Percentiles rank a stretch among this genome's conserved stretches.
Conservation (phyloP, 1,284 basidiomycete species). For the Cryptococcus sp. region DNA sequence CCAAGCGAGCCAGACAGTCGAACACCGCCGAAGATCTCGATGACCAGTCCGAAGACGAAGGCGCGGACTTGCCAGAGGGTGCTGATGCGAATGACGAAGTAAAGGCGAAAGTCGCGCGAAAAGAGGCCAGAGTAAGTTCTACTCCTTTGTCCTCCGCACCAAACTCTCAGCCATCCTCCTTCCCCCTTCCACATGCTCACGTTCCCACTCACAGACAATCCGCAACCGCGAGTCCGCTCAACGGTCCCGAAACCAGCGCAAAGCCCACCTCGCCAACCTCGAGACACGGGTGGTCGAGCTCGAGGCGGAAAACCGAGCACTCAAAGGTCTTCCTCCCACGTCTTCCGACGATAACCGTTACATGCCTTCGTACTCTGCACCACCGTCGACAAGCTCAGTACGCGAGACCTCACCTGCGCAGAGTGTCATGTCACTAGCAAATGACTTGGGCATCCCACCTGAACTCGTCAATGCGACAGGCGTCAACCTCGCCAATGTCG, state of each 20-base stretch:
- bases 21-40: conserved; percentile 15
- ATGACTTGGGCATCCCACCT: conserved; percentile 40
- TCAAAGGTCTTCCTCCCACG: conserved; percentile 22
- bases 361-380: conserved; percentile 7
- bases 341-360: conserved; percentile 7
- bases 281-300: conserved; percentile 49
- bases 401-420: conserved; percentile 39
- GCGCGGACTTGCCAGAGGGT: background rate
- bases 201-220: conserved; percentile 31
- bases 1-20: conserved; percentile 25
- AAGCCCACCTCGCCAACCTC: conserved; percentile 49
- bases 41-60: conserved; percentile 24
- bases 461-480: conserved; percentile 37
- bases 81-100: conserved; percentile 31
- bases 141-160: background rate
- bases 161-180: background rate
- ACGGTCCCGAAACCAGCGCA: conserved; percentile 50
- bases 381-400: conserved; percentile 3
- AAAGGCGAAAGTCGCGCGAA: conserved; percentile 38
- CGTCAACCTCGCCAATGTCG: conserved; percentile 44
- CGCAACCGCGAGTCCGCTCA: conserved; percentile 50
- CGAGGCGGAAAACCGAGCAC: conserved; percentile 45
- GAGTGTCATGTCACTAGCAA: conserved; percentile 38
- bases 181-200: background rate
- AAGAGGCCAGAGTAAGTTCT: conserved; percentile 45